A percentile compares a stretch with the other conserved stretches of the same genome.
phyloP scores from a whole-genome alignment of 768 basidiomycete genomes.

The Leccinellum albellum region DNA sequence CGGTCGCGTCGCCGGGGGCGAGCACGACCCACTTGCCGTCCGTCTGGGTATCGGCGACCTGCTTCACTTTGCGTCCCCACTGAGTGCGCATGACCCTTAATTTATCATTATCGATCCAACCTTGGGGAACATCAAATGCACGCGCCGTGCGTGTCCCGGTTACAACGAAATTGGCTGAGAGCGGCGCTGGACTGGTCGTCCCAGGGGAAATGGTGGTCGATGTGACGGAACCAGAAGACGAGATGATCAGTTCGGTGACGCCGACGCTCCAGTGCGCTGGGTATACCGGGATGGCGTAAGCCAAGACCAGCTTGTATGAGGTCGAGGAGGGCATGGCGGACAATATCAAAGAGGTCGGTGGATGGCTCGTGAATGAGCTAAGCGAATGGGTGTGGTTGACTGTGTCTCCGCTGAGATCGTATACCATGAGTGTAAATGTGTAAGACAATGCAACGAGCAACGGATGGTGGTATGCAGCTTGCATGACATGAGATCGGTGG shows the following conservation, averaged over 20 bases:
- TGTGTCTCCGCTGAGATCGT: slow-evolving; percentile 55
- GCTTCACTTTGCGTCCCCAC: slow-evolving; percentile 69
- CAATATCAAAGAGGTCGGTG: slow-evolving; percentile 77
- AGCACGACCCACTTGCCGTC: slow-evolving; percentile 86
- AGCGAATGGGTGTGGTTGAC: slow-evolving; percentile 62
- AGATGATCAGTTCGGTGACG: slow-evolving; percentile 71
- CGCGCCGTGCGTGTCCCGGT: slow-evolving; percentile 59
- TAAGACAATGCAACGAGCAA: slow-evolving; percentile 69
- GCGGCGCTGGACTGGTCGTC: slow-evolving; percentile 8
- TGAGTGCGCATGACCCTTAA: slow-evolving; percentile 65
- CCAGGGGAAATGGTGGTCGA: slow-evolving; percentile 6
- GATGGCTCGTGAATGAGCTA: slow-evolving; percentile 73
- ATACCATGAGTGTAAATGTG: slow-evolving; percentile 66
- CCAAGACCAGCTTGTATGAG: slow-evolving; percentile 69
- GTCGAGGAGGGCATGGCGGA: slow-evolving; percentile 51
- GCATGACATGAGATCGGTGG: slow-evolving; percentile 48
- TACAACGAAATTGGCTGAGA: slow-evolving; percentile 42
- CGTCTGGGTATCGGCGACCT: slow-evolving; percentile 71
- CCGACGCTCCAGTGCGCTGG: slow-evolving; percentile 79
- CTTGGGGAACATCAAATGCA: slow-evolving; percentile 66
- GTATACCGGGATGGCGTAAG: slow-evolving; percentile 75
- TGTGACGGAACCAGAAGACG: slow-evolving; percentile 23
- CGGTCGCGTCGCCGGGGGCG: slow-evolving; percentile 50
- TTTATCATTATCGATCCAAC: slow-evolving; percentile 68
- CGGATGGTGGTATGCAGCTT: slow-evolving; percentile 75